phyloP scores from a whole-genome alignment of 2,329 filamentous ascomycete genomes.

The Simplicillium sp. region DNA sequence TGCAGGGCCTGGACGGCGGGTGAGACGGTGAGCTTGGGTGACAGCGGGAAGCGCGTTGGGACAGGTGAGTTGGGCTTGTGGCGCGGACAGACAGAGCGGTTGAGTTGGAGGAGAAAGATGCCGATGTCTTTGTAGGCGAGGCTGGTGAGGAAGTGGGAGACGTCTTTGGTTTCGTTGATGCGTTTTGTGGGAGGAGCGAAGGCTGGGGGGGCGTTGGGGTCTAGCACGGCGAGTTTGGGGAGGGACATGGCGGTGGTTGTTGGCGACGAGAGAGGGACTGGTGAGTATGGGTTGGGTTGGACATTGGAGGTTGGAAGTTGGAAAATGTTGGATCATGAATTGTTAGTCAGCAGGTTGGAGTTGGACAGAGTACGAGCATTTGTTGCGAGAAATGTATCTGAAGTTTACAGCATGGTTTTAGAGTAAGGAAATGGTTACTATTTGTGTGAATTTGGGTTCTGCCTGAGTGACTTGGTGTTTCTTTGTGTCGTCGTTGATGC shows the following conservation, averaged over 20 bases:
- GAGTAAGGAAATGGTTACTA: too few relatives aligned
- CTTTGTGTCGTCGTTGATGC: too few relatives aligned
- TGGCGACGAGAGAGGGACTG: too few relatives aligned
- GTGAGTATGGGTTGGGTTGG: neutral
- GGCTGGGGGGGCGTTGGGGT: constrained; percentile 27
- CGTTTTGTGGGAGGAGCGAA: constrained; percentile 66
- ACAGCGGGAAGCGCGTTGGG: constrained; percentile 30
- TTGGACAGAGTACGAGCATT: too few relatives aligned
- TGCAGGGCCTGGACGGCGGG: constrained; percentile 56
- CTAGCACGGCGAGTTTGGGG: constrained; percentile 35
- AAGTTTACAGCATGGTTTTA: too few relatives aligned
- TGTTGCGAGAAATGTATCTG: too few relatives aligned
- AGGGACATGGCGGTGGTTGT: too few relatives aligned
- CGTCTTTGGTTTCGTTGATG: constrained; percentile 79
- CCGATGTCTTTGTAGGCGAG: constrained; percentile 82
- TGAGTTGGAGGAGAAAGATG: constrained; percentile 81
- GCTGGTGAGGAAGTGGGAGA: constrained; percentile 69
- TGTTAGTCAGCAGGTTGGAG: too few relatives aligned
- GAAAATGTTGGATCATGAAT: too few relatives aligned
- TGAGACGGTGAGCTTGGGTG: constrained; percentile 26
- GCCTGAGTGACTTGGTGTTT: too few relatives aligned
- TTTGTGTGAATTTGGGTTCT: too few relatives aligned
- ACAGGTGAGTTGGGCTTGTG: constrained; percentile 26
- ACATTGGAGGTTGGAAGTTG: too few relatives aligned
- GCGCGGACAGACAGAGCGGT: constrained; percentile 72